Base-by-base conservation (phyloP, 2,329 filamentous ascomycete genomes). In the Fusarium xyrophilum region DNA sequence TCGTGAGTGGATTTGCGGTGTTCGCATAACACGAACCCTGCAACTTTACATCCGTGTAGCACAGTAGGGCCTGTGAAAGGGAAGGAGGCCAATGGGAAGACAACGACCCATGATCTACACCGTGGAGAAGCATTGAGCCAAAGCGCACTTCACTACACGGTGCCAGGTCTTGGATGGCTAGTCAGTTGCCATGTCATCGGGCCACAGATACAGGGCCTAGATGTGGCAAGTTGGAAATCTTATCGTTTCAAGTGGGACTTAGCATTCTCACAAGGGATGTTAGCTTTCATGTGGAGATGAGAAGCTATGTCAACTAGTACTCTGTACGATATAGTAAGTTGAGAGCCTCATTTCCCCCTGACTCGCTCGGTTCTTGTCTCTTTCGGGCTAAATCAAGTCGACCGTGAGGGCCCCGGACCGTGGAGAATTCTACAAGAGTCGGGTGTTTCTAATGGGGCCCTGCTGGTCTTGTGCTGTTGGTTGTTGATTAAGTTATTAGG, bases 401-500 rank as follows among this genome's bases (percentile, higher is more conserved):
- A 10, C 8, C 8, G 21, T 3, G 14, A 10, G 21, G 33, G 17
- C 12, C 30, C 25, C 9, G 12, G 12, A 8, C 21, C 7, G 19
- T 30, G n/a, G 46, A 25, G 8, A 25, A 33, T 33, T 48, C 46
- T 48, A 17, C 30, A 25, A 12, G 21, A 19, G 30, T 25, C 46
- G 8, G 27, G 11, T 13, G 14, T 32, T 32, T 23, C n/a, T 47
- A 21, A 21, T 19, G 28, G 15, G n/a, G 1, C 30, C 30, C 3
- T 25, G 17, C 3, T 33, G 15, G 8, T 25, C 21, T 23, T 48
- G 28, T 12, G 17, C 5, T 33, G 30, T 33, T 33, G 28, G 28
- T n/a, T 48, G 30, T 33, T 25, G 17, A n/a, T n/a, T n/a, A n/a
- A n/a, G n/a, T 25, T 33, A 48, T 48, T 48, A 48, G 21, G 17